phyloP scores from a whole-genome alignment of 2,329 filamentous ascomycete species.

The Diaporthe eres region DNA sequence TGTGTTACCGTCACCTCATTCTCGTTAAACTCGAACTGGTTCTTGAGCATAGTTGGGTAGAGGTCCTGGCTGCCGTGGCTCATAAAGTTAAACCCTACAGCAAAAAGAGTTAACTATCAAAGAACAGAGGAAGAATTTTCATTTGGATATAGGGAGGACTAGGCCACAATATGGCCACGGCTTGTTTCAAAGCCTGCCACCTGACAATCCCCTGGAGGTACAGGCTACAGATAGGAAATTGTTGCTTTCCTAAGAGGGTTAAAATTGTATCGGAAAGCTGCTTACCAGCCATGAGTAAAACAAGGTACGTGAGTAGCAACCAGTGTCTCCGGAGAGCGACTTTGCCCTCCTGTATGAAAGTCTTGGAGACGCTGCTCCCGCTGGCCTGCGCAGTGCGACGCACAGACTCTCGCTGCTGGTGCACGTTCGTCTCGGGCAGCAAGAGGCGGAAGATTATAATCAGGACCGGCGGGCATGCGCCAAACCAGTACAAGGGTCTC shows the following conservation, averaged over 20 bases:
- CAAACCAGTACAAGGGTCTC: constrained; percentile 93
- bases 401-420: constrained; percentile 75
- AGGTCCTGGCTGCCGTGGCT: constrained; percentile 80
- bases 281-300: constrained; percentile 82
- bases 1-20: constrained; percentile 78
- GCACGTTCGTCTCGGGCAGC: constrained; percentile 84
- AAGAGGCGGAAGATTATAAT: constrained; percentile 85
- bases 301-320: constrained; percentile 84
- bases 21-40: constrained; percentile 66
- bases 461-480: constrained; percentile 82
- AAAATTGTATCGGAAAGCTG: too few species aligned
- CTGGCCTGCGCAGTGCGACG: constrained; percentile 55
- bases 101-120: too few species aligned
- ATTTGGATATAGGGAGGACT: too few species aligned
- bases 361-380: constrained; percentile 67
- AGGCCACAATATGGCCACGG: too few species aligned
- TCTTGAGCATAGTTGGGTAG: constrained; percentile 72
- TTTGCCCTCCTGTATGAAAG: constrained; percentile 83
- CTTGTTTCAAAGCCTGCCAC: too few species aligned
- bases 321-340: constrained; percentile 85
- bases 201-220: too few species aligned
- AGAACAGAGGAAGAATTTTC: too few species aligned
- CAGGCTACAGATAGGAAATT: too few species aligned
- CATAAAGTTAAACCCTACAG: constrained; percentile 85
- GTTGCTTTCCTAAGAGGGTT: too few species aligned